Evolutionary conservation across 495 filamentous ascomycete genomes (phyloP), one percentile per base, ranked within the genome.

Genomic region (Penicillium alfredii): DNA sequence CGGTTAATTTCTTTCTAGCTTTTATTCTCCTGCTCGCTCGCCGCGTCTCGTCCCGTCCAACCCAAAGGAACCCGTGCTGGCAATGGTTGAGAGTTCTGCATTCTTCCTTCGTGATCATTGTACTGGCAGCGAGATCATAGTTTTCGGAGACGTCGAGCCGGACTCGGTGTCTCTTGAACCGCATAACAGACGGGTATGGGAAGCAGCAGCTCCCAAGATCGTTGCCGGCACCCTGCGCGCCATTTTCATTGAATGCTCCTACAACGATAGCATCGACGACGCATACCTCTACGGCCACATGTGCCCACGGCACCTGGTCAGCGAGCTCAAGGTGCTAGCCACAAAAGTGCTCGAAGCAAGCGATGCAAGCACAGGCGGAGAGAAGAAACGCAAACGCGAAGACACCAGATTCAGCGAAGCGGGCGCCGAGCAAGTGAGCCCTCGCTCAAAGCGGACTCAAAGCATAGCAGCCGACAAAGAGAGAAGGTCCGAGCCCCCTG

Each of bases 191-290:
- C 68, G 63, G 7, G 78, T 97, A 8, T 98, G 92, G 92, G 67
- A 71, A 29, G 79, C 87, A 47, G 89, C 90, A 1, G 93, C 88
- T 0, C 80, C 79, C 7, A 93, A 92, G 49, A 76, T 97, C 13
- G 77, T 66, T 3, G 55, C 64, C 1, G 83, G 84, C 1, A 63
- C 70, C 8, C 71, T 98, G 2, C 66, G 68, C 1, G 89, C 82
- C 7, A 81, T 98, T 5, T 86, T 96, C 52, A 95, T 98, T 48
- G 92, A 98, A 68, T 97, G 92, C 56, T 90, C 84, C 19, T 98
- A 86, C 56, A 84, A 83, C 43, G 79, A 94, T 50, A 71, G 70
- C 6, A 79, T 84, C 43, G 69, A 78, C 10, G 82, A 89, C 34
- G 76, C 80, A 17, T 72, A 73, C 6, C 72, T 98, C 2, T 98